These are phyloP conservation scores for Mortierella antarctica DNA, from an alignment of 192 early-diverging fungal genomes.

Conservation along the genomic window DNA sequence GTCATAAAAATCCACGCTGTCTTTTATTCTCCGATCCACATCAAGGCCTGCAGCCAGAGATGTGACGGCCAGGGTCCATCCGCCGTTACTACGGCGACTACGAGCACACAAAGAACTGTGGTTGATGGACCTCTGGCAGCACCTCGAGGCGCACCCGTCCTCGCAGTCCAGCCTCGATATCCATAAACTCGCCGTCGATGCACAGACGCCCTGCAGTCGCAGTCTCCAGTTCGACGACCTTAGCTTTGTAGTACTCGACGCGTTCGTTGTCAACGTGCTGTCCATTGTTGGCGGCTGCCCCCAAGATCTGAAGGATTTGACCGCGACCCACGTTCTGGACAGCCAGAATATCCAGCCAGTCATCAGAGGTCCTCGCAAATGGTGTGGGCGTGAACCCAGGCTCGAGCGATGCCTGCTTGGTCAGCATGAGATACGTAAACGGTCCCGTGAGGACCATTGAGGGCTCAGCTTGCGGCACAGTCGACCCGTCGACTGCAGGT, in stretches of 20 bases:
- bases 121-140: no score
- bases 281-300: conserved; percentile 42
- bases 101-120: no score
- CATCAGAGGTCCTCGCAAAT: conserved; percentile 52
- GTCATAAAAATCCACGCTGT: no score
- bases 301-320: conserved; percentile 32
- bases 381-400: conserved; percentile 59
- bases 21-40: no score
- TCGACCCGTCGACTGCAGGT: not conserved
- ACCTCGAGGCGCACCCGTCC: conserved; percentile 28
- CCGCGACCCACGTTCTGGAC: conserved; percentile 45
- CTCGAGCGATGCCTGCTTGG: conserved; percentile 58
- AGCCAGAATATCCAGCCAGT: conserved; percentile 56
- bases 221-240: conserved; percentile 46
- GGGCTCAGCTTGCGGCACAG: not conserved
- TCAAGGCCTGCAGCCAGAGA: no score
- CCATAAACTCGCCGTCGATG: conserved; percentile 59
- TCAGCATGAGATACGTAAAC: conserved; percentile 59
- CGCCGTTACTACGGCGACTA: no score
- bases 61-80: no score
- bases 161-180: conserved; percentile 7
- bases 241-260: conserved; percentile 60
- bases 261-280: conserved; percentile 36
- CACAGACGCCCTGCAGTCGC: conserved; percentile 48
- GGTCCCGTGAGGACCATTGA: conserved; percentile 15